A percentile compares a stretch with the other conserved stretches of the same genome.
Conservation (phyloP, 805 yeast genomes). For the Priceomyces melissophilus region DNA sequence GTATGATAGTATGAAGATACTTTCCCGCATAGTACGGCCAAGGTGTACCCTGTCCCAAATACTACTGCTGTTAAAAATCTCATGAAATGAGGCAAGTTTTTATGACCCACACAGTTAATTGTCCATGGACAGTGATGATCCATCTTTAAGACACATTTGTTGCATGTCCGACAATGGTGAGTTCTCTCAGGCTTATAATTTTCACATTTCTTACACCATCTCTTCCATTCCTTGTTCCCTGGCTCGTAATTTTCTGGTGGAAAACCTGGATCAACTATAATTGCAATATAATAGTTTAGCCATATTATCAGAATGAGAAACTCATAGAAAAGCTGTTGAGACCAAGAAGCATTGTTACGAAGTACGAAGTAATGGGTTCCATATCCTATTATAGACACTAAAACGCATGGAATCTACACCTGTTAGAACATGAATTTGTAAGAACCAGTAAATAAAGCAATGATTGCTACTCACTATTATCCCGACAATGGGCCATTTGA, state of each 20-base stretch:
- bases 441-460: not conserved
- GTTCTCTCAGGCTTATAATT: slow-evolving; percentile 75
- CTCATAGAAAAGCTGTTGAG: slow-evolving; percentile 47
- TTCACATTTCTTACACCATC: slow-evolving; percentile 73
- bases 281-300: slow-evolving; percentile 73
- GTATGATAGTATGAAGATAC: slow-evolving; percentile 43
- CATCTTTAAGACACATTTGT: slow-evolving; percentile 78
- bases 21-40: slow-evolving; percentile 39
- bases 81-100: slow-evolving; percentile 74
- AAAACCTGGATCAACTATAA: slow-evolving; percentile 62
- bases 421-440: slow-evolving; percentile 13
- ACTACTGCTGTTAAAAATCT: slow-evolving; percentile 71
- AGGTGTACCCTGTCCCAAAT: slow-evolving; percentile 46
- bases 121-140: slow-evolving; percentile 97
- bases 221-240: slow-evolving; percentile 49
- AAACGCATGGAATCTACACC: slow-evolving; percentile 55
- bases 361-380: slow-evolving; percentile 60
- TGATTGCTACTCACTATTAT: slow-evolving; percentile 27
- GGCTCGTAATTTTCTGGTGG: slow-evolving; percentile 53
- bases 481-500: slow-evolving; percentile 51
- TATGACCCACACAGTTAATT: slow-evolving; percentile 80
- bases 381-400: slow-evolving; percentile 60
- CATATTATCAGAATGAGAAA: slow-evolving; percentile 54
- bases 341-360: slow-evolving; percentile 33
- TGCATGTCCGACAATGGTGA: slow-evolving; percentile 82